A percentile compares a stretch with the other conserved stretches of the same genome.
These are phyloP conservation scores for Cordyceps cateniannulata DNA, from an alignment of 2,329 filamentous ascomycete genomes.

Conservation along the genomic window DNA sequence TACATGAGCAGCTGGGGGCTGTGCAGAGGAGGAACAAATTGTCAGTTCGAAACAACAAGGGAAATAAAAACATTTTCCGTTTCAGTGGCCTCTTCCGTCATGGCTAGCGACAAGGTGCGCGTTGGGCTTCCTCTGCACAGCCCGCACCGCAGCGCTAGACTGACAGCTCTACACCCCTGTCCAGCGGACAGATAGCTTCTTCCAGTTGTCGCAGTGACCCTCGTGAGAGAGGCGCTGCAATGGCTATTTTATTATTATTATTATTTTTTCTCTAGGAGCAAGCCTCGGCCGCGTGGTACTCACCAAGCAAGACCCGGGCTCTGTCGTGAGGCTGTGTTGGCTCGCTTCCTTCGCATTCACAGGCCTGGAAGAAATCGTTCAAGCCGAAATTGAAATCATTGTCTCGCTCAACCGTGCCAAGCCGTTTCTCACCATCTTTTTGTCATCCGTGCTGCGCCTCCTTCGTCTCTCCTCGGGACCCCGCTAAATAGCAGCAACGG, in stretches of 20 bases:
- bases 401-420: not conserved
- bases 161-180: not conserved
- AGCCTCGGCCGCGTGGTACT: not conserved
- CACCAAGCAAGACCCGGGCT: not conserved
- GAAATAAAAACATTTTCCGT: not conserved
- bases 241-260: not conserved
- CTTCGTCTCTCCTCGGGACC: not conserved
- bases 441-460: not conserved
- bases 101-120: not conserved
- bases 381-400: not conserved
- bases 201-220: not conserved
- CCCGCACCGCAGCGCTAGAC: not conserved
- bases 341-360: not conserved
- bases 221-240: not conserved
- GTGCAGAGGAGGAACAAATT: not conserved
- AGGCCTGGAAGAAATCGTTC: not conserved
- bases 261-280: not conserved
- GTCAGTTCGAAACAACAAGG: not conserved
- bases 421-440: not conserved
- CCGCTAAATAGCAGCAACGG: not conserved
- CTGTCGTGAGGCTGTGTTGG: constrained; percentile 4
- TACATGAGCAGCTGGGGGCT: constrained; percentile 1
- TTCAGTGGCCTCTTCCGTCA: not conserved
- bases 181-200: not conserved
- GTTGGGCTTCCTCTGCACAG: not conserved